phyloP scores from a whole-genome alignment of 2,329 filamentous ascomycete genomes.

The Nothomitra cinnamomea region DNA sequence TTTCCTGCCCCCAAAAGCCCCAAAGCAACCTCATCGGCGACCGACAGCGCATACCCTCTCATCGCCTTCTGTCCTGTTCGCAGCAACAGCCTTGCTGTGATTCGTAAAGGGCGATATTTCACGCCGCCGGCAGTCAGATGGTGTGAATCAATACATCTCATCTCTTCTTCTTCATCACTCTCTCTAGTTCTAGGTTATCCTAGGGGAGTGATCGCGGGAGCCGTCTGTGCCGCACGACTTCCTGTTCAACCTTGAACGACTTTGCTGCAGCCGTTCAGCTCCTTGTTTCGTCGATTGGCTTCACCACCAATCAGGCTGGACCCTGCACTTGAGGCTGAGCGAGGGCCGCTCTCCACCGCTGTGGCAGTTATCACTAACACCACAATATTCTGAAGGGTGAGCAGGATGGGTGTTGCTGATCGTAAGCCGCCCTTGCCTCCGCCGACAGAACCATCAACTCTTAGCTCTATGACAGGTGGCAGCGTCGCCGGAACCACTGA shows the following conservation, averaged over 20 bases:
- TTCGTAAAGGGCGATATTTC: not conserved
- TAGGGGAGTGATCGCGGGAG: no score
- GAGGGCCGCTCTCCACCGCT: not conserved
- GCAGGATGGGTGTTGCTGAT: conserved; percentile 6
- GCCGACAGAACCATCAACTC: conserved; percentile 56
- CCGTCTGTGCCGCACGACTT: not conserved
- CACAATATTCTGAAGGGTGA: not conserved
- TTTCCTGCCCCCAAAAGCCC: not conserved
- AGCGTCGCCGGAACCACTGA: conserved; percentile 28
- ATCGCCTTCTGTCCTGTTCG: not conserved
- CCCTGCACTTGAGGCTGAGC: conserved; percentile 3
- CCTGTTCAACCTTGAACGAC: not conserved
- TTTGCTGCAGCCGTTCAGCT: not conserved
- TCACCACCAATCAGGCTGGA: conserved; percentile 3
- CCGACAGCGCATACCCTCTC: conserved; percentile 4
- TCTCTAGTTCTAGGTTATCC: no score
- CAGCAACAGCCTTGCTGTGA: not conserved
- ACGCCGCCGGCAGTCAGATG: not conserved
- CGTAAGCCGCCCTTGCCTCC: conserved; percentile 49
- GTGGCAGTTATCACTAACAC: not conserved
- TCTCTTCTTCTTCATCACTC: not conserved
- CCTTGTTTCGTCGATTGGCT: not conserved
- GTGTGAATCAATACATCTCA: not conserved
- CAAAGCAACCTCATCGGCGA: conserved; percentile 3
- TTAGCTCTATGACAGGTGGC: conserved; percentile 34